A percentile compares a stretch with the other conserved stretches of the same genome.
phyloP scores from a whole-genome alignment of 352 stramenopile genomes.

The Pythium monospermum region DNA sequence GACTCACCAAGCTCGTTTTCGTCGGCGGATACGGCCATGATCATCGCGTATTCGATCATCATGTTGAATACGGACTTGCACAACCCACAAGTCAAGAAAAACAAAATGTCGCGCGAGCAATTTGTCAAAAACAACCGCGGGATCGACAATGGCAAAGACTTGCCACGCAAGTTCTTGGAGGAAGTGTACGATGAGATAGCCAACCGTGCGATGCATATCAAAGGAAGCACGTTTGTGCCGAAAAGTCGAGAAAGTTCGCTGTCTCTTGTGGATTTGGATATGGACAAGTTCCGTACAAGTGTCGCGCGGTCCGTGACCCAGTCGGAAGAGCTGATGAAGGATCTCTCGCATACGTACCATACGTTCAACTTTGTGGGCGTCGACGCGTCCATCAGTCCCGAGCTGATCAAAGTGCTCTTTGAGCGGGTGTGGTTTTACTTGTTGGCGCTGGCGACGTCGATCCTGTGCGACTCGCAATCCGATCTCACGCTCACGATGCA shows the following conservation, averaged over 20 bases:
- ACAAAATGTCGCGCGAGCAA: slow-evolving; percentile 96
- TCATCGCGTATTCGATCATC: slow-evolving; percentile 89
- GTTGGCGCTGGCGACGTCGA: slow-evolving; percentile 79
- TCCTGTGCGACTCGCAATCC: slow-evolving; percentile 72
- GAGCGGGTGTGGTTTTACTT: slow-evolving; percentile 95
- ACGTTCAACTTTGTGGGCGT: slow-evolving; percentile 92
- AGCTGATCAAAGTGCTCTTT: slow-evolving; percentile 91
- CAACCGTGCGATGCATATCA: slow-evolving; percentile 90
- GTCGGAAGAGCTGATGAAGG: slow-evolving; percentile 83
- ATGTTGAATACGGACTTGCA: slow-evolving; percentile 90
- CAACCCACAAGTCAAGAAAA: slow-evolving; percentile 90
- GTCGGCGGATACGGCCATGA: slow-evolving; percentile 83
- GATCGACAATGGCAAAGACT: slow-evolving; percentile 89
- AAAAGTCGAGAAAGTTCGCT: slow-evolving; percentile 40
- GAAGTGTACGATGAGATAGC: slow-evolving; percentile 96
- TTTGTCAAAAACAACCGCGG: slow-evolving; percentile 97
- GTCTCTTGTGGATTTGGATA: slow-evolving; percentile 48
- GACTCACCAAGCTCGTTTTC: slow-evolving; percentile 83
- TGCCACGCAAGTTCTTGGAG: slow-evolving; percentile 90
- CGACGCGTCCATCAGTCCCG: slow-evolving; percentile 82
- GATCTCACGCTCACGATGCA: slow-evolving; percentile 78
- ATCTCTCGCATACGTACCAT: slow-evolving; percentile 70
- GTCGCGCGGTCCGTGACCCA: slow-evolving; percentile 74
- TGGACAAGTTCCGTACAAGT: slow-evolving; percentile 69
- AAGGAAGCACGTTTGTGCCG: slow-evolving; percentile 54